Conservation (phyloP, 2,329 filamentous ascomycete species). For the Alternaria longipes region DNA sequence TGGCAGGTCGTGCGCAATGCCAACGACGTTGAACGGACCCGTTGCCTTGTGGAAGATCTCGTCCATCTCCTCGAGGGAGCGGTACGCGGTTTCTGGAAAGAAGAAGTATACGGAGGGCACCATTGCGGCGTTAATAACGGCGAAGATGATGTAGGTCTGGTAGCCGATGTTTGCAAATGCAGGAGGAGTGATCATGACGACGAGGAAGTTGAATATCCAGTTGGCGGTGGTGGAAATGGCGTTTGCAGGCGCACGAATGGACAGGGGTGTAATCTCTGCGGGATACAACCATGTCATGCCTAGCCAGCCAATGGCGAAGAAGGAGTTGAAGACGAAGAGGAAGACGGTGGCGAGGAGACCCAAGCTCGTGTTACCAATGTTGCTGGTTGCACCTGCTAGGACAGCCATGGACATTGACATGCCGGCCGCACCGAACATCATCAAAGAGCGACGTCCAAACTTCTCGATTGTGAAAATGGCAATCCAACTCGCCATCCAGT, state of each 20-base stretch:
- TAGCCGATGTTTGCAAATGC: constrained; percentile 66
- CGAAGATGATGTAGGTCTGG: constrained; percentile 66
- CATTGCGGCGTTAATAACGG: constrained; percentile 65
- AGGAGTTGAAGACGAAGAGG: constrained; percentile 92
- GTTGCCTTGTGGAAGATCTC: constrained; percentile 68
- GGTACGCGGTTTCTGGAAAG: constrained; percentile 68
- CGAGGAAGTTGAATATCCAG: constrained; percentile 62
- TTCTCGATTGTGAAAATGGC: constrained; percentile 53
- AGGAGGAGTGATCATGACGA: constrained; percentile 72
- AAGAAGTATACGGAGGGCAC: constrained; percentile 68
- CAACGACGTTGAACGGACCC: constrained; percentile 60
- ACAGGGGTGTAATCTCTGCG: constrained; percentile 88
- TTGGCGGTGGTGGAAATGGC: constrained; percentile 81
- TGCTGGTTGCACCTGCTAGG: constrained; percentile 45
- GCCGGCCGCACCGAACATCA: constrained; percentile 51
- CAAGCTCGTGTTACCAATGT: constrained; percentile 33
- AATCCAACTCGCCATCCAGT: constrained; percentile 55
- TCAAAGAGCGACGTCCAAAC: constrained; percentile 50
- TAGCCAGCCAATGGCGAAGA: constrained; percentile 85
- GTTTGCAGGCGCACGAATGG: constrained; percentile 87
- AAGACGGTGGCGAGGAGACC: constrained; percentile 71
- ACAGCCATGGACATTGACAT: constrained; percentile 49
- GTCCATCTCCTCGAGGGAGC: constrained; percentile 58
- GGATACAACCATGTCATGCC: constrained; percentile 68
- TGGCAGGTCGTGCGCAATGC: constrained; percentile 61